Conservation (phyloP, 352 stramenopile genomes). For the Phytophthora citricola region DNA sequence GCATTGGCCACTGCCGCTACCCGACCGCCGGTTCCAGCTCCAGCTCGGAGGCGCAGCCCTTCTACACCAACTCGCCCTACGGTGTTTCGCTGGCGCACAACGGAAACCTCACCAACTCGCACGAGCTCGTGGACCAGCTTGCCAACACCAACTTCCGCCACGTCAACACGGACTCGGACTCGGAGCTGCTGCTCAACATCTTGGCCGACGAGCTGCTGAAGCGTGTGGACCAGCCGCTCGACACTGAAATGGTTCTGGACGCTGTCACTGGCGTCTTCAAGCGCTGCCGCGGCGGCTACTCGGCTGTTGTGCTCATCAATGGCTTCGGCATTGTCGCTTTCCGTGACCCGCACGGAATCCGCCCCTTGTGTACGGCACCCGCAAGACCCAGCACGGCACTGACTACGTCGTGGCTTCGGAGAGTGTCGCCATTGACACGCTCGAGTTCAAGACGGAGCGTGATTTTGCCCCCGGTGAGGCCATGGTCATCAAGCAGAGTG, state of each 20-base stretch:
- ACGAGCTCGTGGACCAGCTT: constrained; percentile 94
- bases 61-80: constrained; percentile 99
- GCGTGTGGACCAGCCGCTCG: constrained; percentile 69
- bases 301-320: constrained; percentile 98
- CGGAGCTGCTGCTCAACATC: constrained; percentile 98
- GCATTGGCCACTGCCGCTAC: constrained; percentile 98
- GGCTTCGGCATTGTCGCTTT: constrained; percentile 98
- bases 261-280: constrained; percentile 94
- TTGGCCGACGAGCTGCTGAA: constrained; percentile 97
- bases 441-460: constrained; percentile 96
- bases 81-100: constrained; percentile 98
- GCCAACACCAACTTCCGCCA: constrained; percentile 94
- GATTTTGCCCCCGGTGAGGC: constrained; percentile 97
- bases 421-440: constrained; percentile 98
- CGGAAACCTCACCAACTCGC: constrained; percentile 99
- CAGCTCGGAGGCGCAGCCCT: constrained; percentile 94
- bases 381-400: constrained; percentile 80
- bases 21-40: constrained; percentile 95
- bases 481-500: constrained; percentile 94
- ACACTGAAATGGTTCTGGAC: constrained; percentile 89
- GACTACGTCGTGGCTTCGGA: constrained; percentile 98
- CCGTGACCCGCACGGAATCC: constrained; percentile 97
- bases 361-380: constrained; percentile 94
- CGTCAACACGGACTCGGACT: constrained; percentile 99
- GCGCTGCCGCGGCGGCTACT: constrained; percentile 96